These are phyloP conservation scores for Pueraria montana DNA, from an alignment of 306 rosid species.

Conservation along the genomic window DNA sequence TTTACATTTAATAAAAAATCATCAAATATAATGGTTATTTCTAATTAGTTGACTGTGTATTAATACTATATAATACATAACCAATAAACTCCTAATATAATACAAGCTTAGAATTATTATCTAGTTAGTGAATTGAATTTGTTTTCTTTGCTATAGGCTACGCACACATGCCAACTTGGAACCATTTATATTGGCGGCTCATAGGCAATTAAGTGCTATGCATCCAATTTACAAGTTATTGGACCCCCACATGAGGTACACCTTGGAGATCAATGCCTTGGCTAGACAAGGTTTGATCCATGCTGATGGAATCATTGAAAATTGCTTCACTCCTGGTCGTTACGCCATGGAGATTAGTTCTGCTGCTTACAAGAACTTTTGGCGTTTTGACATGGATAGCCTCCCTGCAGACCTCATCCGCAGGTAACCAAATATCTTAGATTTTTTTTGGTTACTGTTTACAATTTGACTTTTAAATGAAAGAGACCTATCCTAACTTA, in stretches of 20 bases:
- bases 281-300: slow-evolving; percentile 81
- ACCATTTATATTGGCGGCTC: slow-evolving; percentile 89
- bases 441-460: not conserved
- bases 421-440: slow-evolving; percentile 54
- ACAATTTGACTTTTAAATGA: not conserved
- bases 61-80: too few relatives aligned
- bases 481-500: not conserved
- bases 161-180: slow-evolving; percentile 86
- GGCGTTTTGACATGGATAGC: slow-evolving; percentile 91
- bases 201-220: slow-evolving; percentile 91
- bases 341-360: slow-evolving; percentile 89
- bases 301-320: slow-evolving; percentile 81
- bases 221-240: slow-evolving; percentile 90
- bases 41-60: too few relatives aligned
- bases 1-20: too few relatives aligned
- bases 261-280: slow-evolving; percentile 80
- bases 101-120: not conserved
- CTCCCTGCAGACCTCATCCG: slow-evolving; percentile 91
- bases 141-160: slow-evolving; percentile 56
- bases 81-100: too few relatives aligned
- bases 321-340: slow-evolving; percentile 94
- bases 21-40: too few relatives aligned
- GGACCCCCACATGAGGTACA: slow-evolving; percentile 98
- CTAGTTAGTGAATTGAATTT: not conserved
- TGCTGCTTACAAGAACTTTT: slow-evolving; percentile 74